Base-by-base conservation (phyloP, 257 asterid genomes). In the Orobanche coerulescens region DNA sequence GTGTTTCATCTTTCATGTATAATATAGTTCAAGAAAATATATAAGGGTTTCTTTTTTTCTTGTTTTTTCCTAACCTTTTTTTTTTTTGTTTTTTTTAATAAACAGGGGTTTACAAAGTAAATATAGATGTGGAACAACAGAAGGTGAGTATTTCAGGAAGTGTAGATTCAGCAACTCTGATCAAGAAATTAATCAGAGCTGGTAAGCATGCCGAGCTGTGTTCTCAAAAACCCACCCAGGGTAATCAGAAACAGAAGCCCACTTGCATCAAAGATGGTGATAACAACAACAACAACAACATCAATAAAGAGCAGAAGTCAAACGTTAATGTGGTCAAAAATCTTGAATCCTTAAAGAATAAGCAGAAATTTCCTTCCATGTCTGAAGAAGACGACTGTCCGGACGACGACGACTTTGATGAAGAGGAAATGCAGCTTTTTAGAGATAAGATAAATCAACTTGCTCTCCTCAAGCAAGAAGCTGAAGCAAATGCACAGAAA, bases 161-260 rank as follows among this genome's bases (percentile, higher is more conserved):
- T 43, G 63, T 83, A 6, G 92, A 80, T 64, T 63, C 90, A 31
- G 73, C 65, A 4, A 60, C 79, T 1, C 63, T 88, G 28, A 69
- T 88, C 31, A 88, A 80, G 78, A 88, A 74, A 68, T 25, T 88
- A 30, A 65, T 72, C 1, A 79, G 51, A 60, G 82, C 82, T 56
- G 93, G 93, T 2, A 88, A 88, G 54, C 81, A 83, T 50, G 88
- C 96, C 22, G 96, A 88, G 72, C 78, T 74, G 10, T 88, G 94
- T 93, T 61, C 82, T 5, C 80, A 70, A 18, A 83, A 73, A 37
- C 3, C 51, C 4, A 75, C 55, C 40, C 91, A 68, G 22, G n/a
- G n/a, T n/a, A 78, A 19, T 49, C 94, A 69, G 75, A 81, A 78
- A 48, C 94, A 78, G 46, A 80, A 75, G 7, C 23, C 61, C n/a